Evolutionary conservation across 352 stramenopile genomes (phyloP).

Genomic region (Pythium apleroticum): DNA sequence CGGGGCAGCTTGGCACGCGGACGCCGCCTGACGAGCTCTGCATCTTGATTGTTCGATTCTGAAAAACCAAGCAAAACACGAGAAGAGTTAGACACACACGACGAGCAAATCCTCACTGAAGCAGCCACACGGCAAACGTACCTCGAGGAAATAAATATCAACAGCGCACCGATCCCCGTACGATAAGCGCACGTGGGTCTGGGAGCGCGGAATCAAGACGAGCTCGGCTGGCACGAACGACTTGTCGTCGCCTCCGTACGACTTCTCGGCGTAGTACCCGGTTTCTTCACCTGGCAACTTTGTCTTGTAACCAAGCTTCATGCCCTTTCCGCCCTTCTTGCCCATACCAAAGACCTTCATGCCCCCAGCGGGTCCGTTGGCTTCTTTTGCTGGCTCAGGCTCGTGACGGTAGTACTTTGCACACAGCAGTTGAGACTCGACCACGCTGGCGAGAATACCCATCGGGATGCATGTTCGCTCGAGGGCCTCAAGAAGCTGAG

Average conservation of each 20-base stretch:
- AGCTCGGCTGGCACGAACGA: slow-evolving; percentile 83
- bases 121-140: slow-evolving; percentile 23
- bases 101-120: slow-evolving; percentile 10
- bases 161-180: slow-evolving; percentile 85
- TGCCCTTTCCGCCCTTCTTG: slow-evolving; percentile 82
- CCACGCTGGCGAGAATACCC: slow-evolving; percentile 77
- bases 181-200: slow-evolving; percentile 80
- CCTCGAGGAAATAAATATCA: slow-evolving; percentile 92
- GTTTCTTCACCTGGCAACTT: slow-evolving; percentile 86
- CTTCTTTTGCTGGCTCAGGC: slow-evolving; percentile 39
- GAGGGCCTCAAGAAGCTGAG: slow-evolving; percentile 78
- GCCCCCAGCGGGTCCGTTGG: slow-evolving; percentile 25
- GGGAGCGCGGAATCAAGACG: slow-evolving; percentile 81
- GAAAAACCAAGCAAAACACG: not conserved
- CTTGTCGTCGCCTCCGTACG: slow-evolving; percentile 83
- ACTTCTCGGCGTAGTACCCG: slow-evolving; percentile 84
- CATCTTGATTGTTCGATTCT: slow-evolving; percentile 87
- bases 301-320: slow-evolving; percentile 87
- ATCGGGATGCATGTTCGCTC: slow-evolving; percentile 84
- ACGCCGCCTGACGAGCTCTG: slow-evolving; percentile 77
- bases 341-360: slow-evolving; percentile 59
- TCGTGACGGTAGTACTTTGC: slow-evolving; percentile 85
- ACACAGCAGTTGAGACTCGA: slow-evolving; percentile 82
- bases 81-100: slow-evolving; percentile 16
- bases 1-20: slow-evolving; percentile 72